phyloP scores from a whole-genome alignment of 2,329 filamentous ascomycete genomes.

The Cladobotryum mycophilum region DNA sequence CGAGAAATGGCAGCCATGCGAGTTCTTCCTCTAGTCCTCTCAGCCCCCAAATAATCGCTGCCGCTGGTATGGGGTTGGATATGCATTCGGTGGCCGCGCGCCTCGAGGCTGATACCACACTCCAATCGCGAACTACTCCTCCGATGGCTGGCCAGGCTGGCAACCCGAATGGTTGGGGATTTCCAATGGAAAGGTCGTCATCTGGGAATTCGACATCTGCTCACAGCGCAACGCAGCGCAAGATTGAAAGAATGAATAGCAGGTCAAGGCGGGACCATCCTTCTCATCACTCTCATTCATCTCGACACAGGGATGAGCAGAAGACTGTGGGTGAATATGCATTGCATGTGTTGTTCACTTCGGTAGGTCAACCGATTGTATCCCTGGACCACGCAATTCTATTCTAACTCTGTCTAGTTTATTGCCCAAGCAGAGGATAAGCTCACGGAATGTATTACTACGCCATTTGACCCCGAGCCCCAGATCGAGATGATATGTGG shows the following conservation, averaged over 20 bases:
- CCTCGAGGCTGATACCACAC: slow-evolving; percentile 37
- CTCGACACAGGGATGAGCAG: slow-evolving; percentile 64
- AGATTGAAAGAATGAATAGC: slow-evolving; percentile 56
- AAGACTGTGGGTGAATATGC: slow-evolving; percentile 98
- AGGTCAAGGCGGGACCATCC: slow-evolving; percentile 65
- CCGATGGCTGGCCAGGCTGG: slow-evolving; percentile 37
- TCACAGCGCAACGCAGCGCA: slow-evolving; percentile 43
- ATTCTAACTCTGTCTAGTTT: slow-evolving; percentile 48
- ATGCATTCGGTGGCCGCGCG: slow-evolving; percentile 40
- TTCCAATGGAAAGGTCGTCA: slow-evolving; percentile 38
- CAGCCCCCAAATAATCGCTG: slow-evolving; percentile 78
- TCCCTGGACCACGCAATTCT: slow-evolving; percentile 3
- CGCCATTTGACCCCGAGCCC: slow-evolving; percentile 72
- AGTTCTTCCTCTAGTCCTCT: slow-evolving; percentile 77
- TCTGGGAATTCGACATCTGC: slow-evolving; percentile 40
- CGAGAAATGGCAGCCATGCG: slow-evolving; percentile 78
- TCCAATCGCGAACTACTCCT: slow-evolving; percentile 38
- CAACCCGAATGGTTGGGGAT: slow-evolving; percentile 16
- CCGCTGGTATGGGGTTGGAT: slow-evolving; percentile 52
- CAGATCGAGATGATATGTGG: slow-evolving; percentile 87
- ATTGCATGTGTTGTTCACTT: slow-evolving; percentile 91
- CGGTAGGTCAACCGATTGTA: slow-evolving; percentile 46
- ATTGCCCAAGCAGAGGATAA: slow-evolving; percentile 96
- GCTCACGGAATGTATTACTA: slow-evolving; percentile 79
- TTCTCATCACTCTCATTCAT: slow-evolving; percentile 72